Base-by-base conservation (phyloP, 2,329 filamentous ascomycete genomes). In the Aspergillus ibericus region DNA sequence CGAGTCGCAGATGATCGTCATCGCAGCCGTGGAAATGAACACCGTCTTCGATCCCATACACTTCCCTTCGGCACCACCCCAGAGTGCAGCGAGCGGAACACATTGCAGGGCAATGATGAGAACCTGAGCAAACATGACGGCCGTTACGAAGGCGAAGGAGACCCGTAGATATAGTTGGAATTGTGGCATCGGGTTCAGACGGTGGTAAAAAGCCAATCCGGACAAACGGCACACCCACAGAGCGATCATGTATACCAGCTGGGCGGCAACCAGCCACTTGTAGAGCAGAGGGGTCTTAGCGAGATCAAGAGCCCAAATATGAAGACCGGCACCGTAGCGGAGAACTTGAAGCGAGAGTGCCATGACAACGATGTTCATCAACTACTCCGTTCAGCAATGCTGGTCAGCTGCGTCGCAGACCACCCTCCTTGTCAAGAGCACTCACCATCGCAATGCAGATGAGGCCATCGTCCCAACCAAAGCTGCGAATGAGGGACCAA, bases 101-200 rank as follows among this genome's bases (percentile, higher is more conserved):
- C 65, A 67, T 46, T 65, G 65, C 15, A 67, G 53, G 4, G 56
- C 62, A 44, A 66, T 67, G 22, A 67, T 58, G 1, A 67, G 57
- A 1, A 56, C 58, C 58, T 67, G 65, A 3, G 59, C 49, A 15
- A 66, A 16, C 20, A 53, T 62, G 2, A 65, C 65, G 4, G 62
- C 57, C 4, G 60, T 63, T 9, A 67, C 59, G 46, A 65, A 67
- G 1, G 38, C 62, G 25, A 63, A 59, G 1, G 65, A 54, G 4
- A 58, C 27, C 0, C 55, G 54, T 2, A 62, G 40, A 15, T 62
- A 62, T 1, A 57, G 13, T 9, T 47, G 34, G 29, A 57, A 62
- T 15, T 20, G 55, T 1, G 65, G 65, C 60, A 67, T 64, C 4
- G 60, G 59, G 27, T 66, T 67, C 8, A 67, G 49, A 9, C 65